Evolutionary conservation across 495 filamentous ascomycete genomes (phyloP).

Genomic region (Daldinia bambusicola): DNA sequence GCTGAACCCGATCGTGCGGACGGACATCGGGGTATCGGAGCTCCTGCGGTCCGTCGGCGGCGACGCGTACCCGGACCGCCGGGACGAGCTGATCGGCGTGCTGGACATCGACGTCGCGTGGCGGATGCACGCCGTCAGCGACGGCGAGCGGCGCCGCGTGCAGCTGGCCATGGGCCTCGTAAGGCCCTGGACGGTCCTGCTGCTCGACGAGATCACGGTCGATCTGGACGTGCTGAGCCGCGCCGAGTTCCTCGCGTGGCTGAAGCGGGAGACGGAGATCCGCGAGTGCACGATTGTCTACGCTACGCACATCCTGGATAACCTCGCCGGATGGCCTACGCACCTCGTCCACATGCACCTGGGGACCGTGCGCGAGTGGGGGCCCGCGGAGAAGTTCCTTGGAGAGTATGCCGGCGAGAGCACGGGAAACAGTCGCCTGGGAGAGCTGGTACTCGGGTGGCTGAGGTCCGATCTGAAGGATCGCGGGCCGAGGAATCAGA

Average conservation of each 20-base stretch:
- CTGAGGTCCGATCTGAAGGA: conserved; percentile 82
- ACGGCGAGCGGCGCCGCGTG: conserved; percentile 90
- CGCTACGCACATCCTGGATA: conserved; percentile 96
- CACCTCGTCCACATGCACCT: conserved; percentile 95
- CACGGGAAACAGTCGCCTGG: conserved; percentile 77
- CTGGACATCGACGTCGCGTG: conserved; percentile 91
- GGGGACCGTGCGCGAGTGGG: conserved; percentile 86
- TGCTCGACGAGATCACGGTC: conserved; percentile 98
- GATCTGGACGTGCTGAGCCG: conserved; percentile 90
- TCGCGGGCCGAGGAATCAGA: conserved; percentile 76
- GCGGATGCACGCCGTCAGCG: conserved; percentile 94
- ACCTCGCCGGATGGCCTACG: conserved; percentile 89
- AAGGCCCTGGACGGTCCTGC: conserved; percentile 88
- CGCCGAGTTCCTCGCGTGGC: conserved; percentile 83
- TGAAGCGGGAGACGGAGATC: conserved; percentile 85
- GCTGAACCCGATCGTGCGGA: conserved; percentile 94
- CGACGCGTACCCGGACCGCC: conserved; percentile 77
- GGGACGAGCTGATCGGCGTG: conserved; percentile 86
- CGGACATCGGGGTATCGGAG: conserved; percentile 89
- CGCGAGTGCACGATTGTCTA: conserved; percentile 93
- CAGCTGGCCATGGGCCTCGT: conserved; percentile 96
- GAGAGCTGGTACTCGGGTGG: conserved; percentile 88
- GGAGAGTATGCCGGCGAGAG: conserved; percentile 55
- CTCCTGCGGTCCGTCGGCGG: conserved; percentile 88
- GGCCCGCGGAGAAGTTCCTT: conserved; percentile 67